Base-by-base conservation (phyloP, 495 filamentous ascomycete species). In the Pseudomonodictys pantanalensis region DNA sequence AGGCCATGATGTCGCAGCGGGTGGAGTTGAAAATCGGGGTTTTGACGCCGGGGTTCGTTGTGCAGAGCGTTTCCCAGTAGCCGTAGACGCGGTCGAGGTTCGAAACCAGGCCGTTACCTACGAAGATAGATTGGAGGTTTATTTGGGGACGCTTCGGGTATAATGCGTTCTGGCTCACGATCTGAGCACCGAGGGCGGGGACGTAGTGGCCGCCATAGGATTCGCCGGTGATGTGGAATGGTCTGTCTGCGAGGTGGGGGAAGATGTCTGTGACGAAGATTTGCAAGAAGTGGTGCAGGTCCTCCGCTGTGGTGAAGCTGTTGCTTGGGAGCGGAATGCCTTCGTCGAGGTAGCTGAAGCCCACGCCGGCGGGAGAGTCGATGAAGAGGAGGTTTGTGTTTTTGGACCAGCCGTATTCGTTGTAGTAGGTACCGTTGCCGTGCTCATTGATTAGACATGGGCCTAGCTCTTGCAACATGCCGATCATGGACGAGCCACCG, bases 21-120 rank as follows among this genome's bases (percentile, higher is more conserved):
- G 76, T 77, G 22, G 68, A 33, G 49, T 77, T 78, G 67, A 77
- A 77, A 0, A 77, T 64, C 18, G 75, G 75, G n/a, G 58, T 52
- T 3, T 60, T 20, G 46, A 77, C 64, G 20, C 43, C 62, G 1
- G 75, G 75, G 42, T 78, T 77, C 2, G 73, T 76, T 0, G 72
- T 76, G 60, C 76, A 77, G 11, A 77, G 72, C 0, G 76, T 77
- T 62, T 77, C 75, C 71, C 72, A 78, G 57, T 77, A 75, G 17
- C 76, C 75, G 46, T 69, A 78, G 9, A 35, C 43, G 0, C 64
- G 56, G 44, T 76, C 69, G 22, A 64, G 66, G 1, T 68, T 71
- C 1, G 73, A 77, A 49, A 77, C 70, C 47, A 52, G 58, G 60
- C 52, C 74, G 49, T 78, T 73, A 18, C 76, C 75, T 2, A 77